Evolutionary conservation across 495 filamentous ascomycete species (phyloP).

Genomic region (Aspergillus steynii): DNA sequence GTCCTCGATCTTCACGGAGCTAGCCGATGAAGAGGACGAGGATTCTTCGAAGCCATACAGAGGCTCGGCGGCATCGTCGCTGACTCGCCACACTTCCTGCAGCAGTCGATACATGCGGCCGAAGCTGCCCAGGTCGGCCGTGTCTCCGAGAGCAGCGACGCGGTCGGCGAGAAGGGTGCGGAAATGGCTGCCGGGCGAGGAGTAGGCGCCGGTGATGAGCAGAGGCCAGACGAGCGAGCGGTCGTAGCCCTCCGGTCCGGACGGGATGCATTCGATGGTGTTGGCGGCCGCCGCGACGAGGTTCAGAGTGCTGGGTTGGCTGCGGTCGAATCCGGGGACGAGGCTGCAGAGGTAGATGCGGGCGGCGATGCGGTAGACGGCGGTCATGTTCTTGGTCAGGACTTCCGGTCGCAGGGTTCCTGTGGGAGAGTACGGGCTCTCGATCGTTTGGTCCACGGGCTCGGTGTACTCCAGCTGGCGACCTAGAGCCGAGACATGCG

Average conservation of each 20-base stretch:
- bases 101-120: constrained; percentile 79
- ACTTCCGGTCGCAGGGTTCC: constrained; percentile 79
- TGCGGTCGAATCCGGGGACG: constrained; percentile 80
- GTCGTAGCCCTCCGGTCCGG: constrained; percentile 80
- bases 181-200: constrained; percentile 68
- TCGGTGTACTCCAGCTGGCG: constrained; percentile 83
- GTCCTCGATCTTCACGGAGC: constrained; percentile 24
- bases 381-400: constrained; percentile 81
- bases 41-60: constrained; percentile 29
- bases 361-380: constrained; percentile 87
- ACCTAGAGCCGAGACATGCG: constrained; percentile 79
- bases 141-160: constrained; percentile 66
- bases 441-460: constrained; percentile 51
- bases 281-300: constrained; percentile 73
- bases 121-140: constrained; percentile 79
- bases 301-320: constrained; percentile 65
- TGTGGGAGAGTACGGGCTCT: constrained; percentile 52
- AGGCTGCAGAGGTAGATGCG: constrained; percentile 94
- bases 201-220: constrained; percentile 78
- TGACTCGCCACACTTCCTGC: constrained; percentile 77
- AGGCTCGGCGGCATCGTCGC: constrained; percentile 50
- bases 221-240: constrained; percentile 91
- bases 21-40: constrained; percentile 9
- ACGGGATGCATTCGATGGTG: constrained; percentile 74
- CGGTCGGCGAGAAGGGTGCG: constrained; percentile 73